These are phyloP conservation scores for Leucogyrophana mollusca DNA, from an alignment of 768 basidiomycete species.

Conservation along the genomic window DNA sequence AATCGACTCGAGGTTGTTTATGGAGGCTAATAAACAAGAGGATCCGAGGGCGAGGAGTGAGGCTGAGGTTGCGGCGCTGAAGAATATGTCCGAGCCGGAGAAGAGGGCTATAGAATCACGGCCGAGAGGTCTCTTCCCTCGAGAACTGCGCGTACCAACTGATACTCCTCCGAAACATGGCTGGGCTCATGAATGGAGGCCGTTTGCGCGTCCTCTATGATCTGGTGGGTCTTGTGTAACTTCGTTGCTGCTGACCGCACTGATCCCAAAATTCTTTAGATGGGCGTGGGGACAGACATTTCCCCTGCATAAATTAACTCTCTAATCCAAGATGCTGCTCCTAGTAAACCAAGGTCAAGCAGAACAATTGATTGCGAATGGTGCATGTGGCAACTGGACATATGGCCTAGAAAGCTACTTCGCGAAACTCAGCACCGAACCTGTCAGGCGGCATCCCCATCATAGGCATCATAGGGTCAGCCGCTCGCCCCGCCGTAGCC, in stretches of 20 bases:
- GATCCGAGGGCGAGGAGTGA: conserved; percentile 65
- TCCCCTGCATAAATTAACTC: too few species aligned
- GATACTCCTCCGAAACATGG: conserved; percentile 81
- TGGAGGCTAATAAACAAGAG: conserved; percentile 71
- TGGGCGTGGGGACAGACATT: not conserved
- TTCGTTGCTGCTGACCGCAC: too few species aligned
- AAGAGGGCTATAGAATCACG: conserved; percentile 72
- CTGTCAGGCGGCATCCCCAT: conserved; percentile 29
- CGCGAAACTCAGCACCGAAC: conserved; percentile 28
- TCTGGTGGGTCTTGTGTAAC: conserved; percentile 2
- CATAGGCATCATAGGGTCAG: conserved; percentile 34
- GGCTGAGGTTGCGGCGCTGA: conserved; percentile 57
- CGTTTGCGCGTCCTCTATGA: conserved; percentile 54
- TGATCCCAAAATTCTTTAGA: not conserved
- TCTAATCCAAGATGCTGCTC: too few species aligned
- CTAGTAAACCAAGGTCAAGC: too few species aligned
- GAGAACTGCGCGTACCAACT: conserved; percentile 81
- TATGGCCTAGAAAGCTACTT: conserved; percentile 20
- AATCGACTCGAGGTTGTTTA: conserved; percentile 50
- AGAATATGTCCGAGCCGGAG: conserved; percentile 63
- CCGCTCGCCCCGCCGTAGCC: conserved; percentile 31
- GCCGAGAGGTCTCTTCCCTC: conserved; percentile 80
- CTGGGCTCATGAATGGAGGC: conserved; percentile 87
- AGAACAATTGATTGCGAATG: not conserved
- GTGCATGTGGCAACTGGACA: conserved; percentile 4